Conservation (phyloP, 2,329 filamentous ascomycete genomes). For the Cercospora zeina region DNA sequence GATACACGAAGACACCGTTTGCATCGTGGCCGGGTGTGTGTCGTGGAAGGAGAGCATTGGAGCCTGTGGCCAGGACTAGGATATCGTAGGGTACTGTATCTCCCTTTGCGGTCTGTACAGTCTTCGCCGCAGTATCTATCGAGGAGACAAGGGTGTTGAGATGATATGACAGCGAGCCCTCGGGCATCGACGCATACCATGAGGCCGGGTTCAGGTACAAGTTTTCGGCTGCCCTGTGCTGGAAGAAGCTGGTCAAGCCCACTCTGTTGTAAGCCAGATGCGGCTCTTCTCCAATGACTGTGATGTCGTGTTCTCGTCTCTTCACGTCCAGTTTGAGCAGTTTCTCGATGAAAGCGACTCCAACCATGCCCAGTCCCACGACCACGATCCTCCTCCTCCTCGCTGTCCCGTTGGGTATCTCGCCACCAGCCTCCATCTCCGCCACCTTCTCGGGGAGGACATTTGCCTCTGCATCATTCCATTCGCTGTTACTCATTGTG, state of each 20-base stretch:
- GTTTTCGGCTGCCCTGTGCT: conserved; percentile 79
- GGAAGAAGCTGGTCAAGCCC: conserved; percentile 84
- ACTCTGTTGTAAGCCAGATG: conserved; percentile 91
- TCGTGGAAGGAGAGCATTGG: conserved; percentile 72
- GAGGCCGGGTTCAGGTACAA: conserved; percentile 82
- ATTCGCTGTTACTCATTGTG: conserved; percentile 48
- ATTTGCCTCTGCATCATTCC: conserved; percentile 51
- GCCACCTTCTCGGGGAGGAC: conserved; percentile 48
- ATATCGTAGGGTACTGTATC: conserved; percentile 72
- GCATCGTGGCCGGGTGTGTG: conserved; percentile 77
- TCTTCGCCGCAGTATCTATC: conserved; percentile 64
- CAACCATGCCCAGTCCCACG: conserved; percentile 86
- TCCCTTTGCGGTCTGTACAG: conserved; percentile 69
- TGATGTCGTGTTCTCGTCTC: conserved; percentile 72
- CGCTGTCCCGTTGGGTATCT: conserved; percentile 41
- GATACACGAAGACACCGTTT: conserved; percentile 83
- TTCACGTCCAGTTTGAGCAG: conserved; percentile 79
- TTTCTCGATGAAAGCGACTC: conserved; percentile 67
- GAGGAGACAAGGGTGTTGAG: conserved; percentile 72
- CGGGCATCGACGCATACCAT: conserved; percentile 71
- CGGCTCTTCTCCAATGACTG: conserved; percentile 83
- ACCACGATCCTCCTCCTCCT: conserved; percentile 75
- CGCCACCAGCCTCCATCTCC: conserved; percentile 38
- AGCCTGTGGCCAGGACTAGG: conserved; percentile 81
- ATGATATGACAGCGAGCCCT: conserved; percentile 70